Evolutionary conservation across 208 protist species (phyloP), one percentile per base, ranked within the genome.

Genomic region (Trypanosoma cruzi): DNA sequence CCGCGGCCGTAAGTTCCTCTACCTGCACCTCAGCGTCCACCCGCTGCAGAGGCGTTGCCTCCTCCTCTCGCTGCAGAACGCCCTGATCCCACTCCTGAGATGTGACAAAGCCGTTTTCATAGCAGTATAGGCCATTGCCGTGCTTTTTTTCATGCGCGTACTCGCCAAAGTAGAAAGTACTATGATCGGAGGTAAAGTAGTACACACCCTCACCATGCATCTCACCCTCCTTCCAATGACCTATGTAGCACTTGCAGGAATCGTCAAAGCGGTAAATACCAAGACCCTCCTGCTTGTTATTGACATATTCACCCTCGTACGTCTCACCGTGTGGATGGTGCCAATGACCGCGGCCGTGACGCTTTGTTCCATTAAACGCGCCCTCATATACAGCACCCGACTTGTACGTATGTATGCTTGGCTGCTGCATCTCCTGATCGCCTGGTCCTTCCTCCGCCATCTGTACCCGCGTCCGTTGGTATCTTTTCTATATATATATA

Each of bases 371-470:
- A 32, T 83, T 68, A 76, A 97, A 97, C 29, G 58, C 84, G 52
- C 93, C 93, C 79, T 94, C 85, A 69, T 97, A 97, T 22, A 92
- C 78, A 49, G 89, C 89, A 46, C 92, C 92, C 7, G 89, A 93
- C 68, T 85, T 88, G 80, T 92, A 96, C 36, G 86, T 96, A 77
- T 94, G 93, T 28, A 24, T 31, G 11, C 40, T 32, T 34, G 22
- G 1, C 26, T 68, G 56, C 20, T 14, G 44, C 34, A 20, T 24
- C 29, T 40, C 36, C 24, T 52, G 64, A 24, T n/a, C 50, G 22
- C 50, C 22, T 14, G 3, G 3, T 14, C 29, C 29, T 61, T 18
- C 31, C 13, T 22, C 18, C 28, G 24, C 31, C 28, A 71, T 22
- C n/a, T 44, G 53, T n/a, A n/a, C n/a, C n/a, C n/a, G n/a, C n/a